Percentiles rank a stretch among this genome's conserved stretches.
These are phyloP conservation scores for Gaeumannomyces sp. DNA, from an alignment of 2,329 filamentous ascomycete species.

Conservation along the genomic window DNA sequence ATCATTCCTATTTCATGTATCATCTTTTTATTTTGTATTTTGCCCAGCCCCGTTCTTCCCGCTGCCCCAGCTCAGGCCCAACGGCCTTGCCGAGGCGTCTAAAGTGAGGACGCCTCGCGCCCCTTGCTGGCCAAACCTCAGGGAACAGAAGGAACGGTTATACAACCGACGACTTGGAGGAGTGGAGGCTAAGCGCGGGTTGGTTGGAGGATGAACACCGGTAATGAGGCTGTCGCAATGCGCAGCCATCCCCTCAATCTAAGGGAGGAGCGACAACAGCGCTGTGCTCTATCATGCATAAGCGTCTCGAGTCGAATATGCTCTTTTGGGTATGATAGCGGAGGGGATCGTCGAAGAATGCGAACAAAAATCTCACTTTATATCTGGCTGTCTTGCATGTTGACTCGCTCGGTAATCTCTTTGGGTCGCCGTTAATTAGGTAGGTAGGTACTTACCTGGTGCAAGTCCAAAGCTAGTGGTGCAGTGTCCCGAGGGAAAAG, in stretches of 20 bases:
- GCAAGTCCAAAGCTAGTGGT: too few relatives aligned
- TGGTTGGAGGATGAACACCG: neutral
- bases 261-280: neutral
- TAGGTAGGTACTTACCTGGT: too few relatives aligned
- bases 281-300: neutral
- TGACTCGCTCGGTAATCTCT: neutral
- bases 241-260: neutral
- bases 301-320: neutral
- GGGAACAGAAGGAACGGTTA: neutral
- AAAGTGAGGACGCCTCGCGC: too few relatives aligned
- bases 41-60: neutral
- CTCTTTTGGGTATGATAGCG: neutral
- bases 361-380: neutral
- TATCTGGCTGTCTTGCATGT: neutral
- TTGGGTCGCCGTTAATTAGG: too few relatives aligned
- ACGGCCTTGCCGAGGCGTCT: neutral
- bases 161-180: neutral
- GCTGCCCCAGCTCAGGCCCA: neutral
- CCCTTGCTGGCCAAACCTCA: neutral
- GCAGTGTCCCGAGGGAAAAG: too few relatives aligned
- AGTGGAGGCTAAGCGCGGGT: neutral
- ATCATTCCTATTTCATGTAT: constrained; percentile 7
- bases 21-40: constrained; percentile 1
- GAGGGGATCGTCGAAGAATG: neutral
- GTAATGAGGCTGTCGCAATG: neutral